Base-by-base conservation (phyloP, 208 protist genomes). In the Trypanosoma platydactyli region DNA sequence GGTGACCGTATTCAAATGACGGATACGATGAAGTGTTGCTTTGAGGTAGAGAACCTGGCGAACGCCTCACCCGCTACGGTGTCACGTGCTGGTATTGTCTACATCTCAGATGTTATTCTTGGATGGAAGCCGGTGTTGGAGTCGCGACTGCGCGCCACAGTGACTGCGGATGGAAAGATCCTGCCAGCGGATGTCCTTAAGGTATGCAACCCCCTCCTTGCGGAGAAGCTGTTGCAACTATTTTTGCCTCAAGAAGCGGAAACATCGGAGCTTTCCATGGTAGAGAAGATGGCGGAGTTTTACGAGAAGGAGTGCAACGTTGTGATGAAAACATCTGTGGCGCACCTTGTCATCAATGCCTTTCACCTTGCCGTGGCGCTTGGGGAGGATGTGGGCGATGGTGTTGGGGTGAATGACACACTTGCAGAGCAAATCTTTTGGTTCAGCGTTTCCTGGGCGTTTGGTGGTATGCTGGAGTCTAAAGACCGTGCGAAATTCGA, bases 41-140 rank as follows among this genome's bases (percentile, higher is more conserved):
- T 99, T 76, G 98, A 99, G 89, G 86, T 98, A 29, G 93, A 98
- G 76, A 98, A 98, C 77, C 79, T 99, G n/a, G 94, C 92, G 49
- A 99, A 99, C 83, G 98, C 98, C 41, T 99, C 98, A 49, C 98
- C 98, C n/a, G 98, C 98, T 48, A 99, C 98, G 20, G 98, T 99
- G 41, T 99, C 98, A n/a, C 97, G 98, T 54, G 92, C 91, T 22
- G 97, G 95, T 88, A 98, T 99, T 73, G 95, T 99, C 74, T 99
- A 96, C 84, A 96, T 99, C 54, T 97, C 92, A n/a, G 86, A 94
- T 27, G 81, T 93, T 7, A 89, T 96, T 80, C 88, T 99, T n/a
- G 97, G 97, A 51, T 99, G 96, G 95, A 71, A 84, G 61, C 94
- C 94, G 11, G 78, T 96, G 48, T 71, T 96, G 20, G 82, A 95